A percentile compares a stretch with the other conserved stretches of the same genome.
Conservation (phyloP, 2,329 filamentous ascomycete species). For the Fusarium paranaense region DNA sequence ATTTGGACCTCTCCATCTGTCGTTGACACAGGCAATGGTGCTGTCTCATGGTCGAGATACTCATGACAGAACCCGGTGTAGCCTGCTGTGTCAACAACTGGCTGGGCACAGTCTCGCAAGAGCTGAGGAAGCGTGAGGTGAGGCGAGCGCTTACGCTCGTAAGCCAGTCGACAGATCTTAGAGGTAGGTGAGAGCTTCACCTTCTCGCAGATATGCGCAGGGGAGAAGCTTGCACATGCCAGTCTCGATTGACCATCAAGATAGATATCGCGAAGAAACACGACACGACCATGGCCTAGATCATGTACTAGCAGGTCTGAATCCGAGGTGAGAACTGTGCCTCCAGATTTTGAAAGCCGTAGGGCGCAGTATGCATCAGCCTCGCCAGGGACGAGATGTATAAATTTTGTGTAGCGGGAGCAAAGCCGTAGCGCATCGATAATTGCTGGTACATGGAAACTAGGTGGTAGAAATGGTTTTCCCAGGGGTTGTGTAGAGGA, state of each 20-base stretch:
- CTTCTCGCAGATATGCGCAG: conserved; percentile 53
- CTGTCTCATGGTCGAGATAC: conserved; percentile 44
- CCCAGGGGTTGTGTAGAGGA: conserved; percentile 31
- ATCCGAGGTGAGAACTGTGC: conserved; percentile 81
- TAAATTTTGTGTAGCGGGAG: conserved; percentile 54
- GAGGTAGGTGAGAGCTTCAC: conserved; percentile 53
- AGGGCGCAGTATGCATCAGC: conserved; percentile 85
- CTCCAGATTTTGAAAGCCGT: conserved; percentile 65
- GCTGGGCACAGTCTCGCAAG: conserved; percentile 41
- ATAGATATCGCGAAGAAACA: conserved; percentile 76
- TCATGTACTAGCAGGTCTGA: conserved; percentile 86
- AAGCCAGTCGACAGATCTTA: conserved; percentile 51
- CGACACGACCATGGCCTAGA: conserved; percentile 72
- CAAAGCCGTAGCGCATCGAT: conserved; percentile 74
- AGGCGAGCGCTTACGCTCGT: conserved; percentile 46
- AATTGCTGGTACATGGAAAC: conserved; percentile 83
- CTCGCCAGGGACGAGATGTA: conserved; percentile 80
- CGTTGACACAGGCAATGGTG: conserved; percentile 27
- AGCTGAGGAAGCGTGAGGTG: conserved; percentile 48
- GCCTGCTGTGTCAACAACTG: conserved; percentile 30
- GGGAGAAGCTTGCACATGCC: conserved; percentile 46
- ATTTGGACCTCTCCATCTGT: conserved; percentile 28
- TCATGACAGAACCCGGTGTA: conserved; percentile 49
- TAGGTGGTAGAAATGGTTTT: conserved; percentile 60
- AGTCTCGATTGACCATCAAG: conserved; percentile 40